A percentile compares a stretch with the other conserved stretches of the same genome.
phyloP scores from a whole-genome alignment of 2,329 filamentous ascomycete genomes.

The Chaetomium globosum region DNA sequence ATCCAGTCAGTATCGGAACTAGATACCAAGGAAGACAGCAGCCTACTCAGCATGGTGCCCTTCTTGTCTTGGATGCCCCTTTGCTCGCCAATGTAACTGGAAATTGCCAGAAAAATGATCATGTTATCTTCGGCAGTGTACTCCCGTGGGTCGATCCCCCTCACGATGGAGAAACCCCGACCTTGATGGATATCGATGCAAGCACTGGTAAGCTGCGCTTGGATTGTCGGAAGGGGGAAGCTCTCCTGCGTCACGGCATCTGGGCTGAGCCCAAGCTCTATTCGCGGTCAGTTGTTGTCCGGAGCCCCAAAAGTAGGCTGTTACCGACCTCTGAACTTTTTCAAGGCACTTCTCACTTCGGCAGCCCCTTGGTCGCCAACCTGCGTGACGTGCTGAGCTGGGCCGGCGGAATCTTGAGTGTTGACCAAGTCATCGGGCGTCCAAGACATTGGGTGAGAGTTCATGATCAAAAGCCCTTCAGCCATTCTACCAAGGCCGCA shows the following conservation, averaged over 20 bases:
- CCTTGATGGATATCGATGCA: conserved; percentile 47
- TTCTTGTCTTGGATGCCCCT: conserved; percentile 55
- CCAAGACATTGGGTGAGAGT: conserved; percentile 29
- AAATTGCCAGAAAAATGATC: conserved; percentile 58
- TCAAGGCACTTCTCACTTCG: conserved; percentile 27
- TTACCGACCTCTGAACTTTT: conserved; percentile 25
- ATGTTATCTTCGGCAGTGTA: conserved; percentile 58
- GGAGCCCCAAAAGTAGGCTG: neutral
- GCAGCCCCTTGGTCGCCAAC: conserved; percentile 14
- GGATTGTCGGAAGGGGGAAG: conserved; percentile 49
- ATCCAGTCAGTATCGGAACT: neutral
- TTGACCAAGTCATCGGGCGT: conserved; percentile 17
- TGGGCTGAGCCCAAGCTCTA: conserved; percentile 43
- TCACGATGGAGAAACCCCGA: conserved; percentile 57
- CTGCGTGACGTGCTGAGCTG: conserved; percentile 13
- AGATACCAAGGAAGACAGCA: no score
- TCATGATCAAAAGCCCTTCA: neutral
- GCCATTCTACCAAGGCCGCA: neutral
- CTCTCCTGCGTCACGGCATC: conserved; percentile 44
- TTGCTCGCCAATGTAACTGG: conserved; percentile 58
- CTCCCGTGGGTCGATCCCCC: conserved; percentile 52
- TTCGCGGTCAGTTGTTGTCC: conserved; percentile 14
- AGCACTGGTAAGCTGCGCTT: conserved; percentile 42
- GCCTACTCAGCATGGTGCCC: conserved; percentile 51
- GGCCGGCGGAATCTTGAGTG: neutral